These are phyloP conservation scores for Saitozyma podzolica DNA, from an alignment of 768 basidiomycete genomes.

Conservation along the genomic window DNA sequence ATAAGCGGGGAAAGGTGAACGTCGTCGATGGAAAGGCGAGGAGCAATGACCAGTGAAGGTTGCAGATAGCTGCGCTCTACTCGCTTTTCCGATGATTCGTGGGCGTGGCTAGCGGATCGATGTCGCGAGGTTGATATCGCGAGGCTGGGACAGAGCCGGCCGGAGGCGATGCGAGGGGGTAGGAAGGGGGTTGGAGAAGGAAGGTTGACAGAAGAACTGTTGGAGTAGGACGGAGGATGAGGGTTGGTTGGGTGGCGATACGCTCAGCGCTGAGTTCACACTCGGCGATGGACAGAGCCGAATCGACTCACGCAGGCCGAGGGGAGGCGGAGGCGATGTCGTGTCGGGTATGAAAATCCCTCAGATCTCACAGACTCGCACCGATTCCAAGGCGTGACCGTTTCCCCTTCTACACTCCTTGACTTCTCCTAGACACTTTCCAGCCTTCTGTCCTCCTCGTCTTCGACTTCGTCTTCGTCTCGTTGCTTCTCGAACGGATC, in stretches of 20 bases:
- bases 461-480: too few species aligned
- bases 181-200: neutral
- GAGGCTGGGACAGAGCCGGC: neutral
- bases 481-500: too few species aligned
- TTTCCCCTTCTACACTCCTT: too few species aligned
- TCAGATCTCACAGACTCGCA: too few species aligned
- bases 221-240: neutral
- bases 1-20: too few species aligned
- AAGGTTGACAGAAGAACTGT: neutral
- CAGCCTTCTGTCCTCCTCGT: too few species aligned
- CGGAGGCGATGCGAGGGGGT: neutral
- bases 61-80: neutral
- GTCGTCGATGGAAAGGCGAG: too few species aligned
- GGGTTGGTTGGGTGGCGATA: neutral
- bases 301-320: too few species aligned
- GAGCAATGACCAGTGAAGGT: neutral
- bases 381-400: too few species aligned
- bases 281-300: neutral
- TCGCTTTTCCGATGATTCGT: neutral
- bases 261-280: neutral
- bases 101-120: neutral
- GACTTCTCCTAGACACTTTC: too few species aligned
- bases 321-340: too few species aligned
- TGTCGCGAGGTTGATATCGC: neutral
- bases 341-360: too few species aligned